Evolutionary conservation across 2,329 filamentous ascomycete species (phyloP).

Genomic region (Penicillium paneum): DNA sequence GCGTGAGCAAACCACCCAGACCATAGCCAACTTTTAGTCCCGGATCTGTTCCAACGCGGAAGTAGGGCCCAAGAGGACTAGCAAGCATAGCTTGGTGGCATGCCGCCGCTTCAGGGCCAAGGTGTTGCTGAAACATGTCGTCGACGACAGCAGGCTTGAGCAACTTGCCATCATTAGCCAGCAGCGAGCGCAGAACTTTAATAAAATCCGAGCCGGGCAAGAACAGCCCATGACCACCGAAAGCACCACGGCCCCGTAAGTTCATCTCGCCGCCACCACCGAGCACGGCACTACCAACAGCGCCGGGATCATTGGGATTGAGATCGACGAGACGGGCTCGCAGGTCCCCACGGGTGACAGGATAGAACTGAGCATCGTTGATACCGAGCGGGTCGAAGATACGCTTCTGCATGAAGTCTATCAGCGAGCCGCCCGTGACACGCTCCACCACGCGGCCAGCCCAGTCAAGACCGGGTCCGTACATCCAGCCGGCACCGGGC

Average conservation of each 20-base stretch:
- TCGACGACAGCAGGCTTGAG: constrained; percentile 27
- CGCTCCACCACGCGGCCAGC: constrained; percentile 52
- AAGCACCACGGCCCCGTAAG: constrained; percentile 29
- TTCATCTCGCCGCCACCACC: constrained; percentile 37
- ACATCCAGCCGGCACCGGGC: constrained; percentile 53
- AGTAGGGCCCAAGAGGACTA: constrained; percentile 35
- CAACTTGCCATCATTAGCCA: constrained; percentile 32
- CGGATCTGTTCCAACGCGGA: constrained; percentile 35
- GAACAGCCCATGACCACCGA: constrained; percentile 48
- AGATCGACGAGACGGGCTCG: constrained; percentile 38
- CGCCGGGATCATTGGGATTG: constrained; percentile 40
- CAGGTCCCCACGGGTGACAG: constrained; percentile 37
- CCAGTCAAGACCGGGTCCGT: constrained; percentile 53
- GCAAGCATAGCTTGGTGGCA: constrained; percentile 29
- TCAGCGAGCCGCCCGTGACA: constrained; percentile 44
- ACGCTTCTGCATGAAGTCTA: constrained; percentile 45
- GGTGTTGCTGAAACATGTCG: constrained; percentile 30
- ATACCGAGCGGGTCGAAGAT: constrained; percentile 49
- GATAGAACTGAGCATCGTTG: constrained; percentile 40
- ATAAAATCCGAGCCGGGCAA: constrained; percentile 28
- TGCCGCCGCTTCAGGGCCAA: constrained; percentile 24
- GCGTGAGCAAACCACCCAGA: constrained; percentile 42
- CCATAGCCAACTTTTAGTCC: constrained; percentile 40
- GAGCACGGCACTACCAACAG: constrained; percentile 36
- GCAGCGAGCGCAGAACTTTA: constrained; percentile 31